Evolutionary conservation across 805 yeast species (phyloP), one percentile per base, ranked within the genome.

Genomic region (Kuraishia cidri): DNA sequence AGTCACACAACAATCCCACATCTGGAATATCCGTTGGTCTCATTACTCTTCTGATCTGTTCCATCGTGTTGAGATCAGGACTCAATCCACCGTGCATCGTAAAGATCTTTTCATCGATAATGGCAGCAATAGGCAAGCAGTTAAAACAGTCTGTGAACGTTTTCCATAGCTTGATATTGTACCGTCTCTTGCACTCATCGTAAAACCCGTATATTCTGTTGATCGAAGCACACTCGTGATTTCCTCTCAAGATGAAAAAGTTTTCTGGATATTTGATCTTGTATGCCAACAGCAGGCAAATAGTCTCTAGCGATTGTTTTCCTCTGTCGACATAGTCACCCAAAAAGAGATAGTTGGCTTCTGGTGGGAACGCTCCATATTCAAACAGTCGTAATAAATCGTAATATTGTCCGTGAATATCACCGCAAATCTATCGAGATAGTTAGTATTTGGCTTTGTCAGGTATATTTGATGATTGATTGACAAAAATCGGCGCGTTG

Each of bases 271-370:
- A 92, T 69, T 90, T 90, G 62, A 90, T 90, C 66, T 90, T 90
- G 69, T 90, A 90, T 27, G 97, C 97, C 53, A 90, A 73, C 52
- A 90, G 67, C 43, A 90, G 66, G 61, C 97, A 90, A 50, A 90
- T 90, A 12, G 97, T 92, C 61, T 90, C 98, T 48, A 92, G 66
- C 20, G 95, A 85, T 67, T 92, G 97, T 57, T 88, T 87, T 53
- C 98, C 98, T 70, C 98, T 81, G 67, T 90, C 98, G 45, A 90
- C 98, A 55, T 90, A 90, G 69, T 90, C 98, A 45, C 98, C 98
- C 38, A 90, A 64, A 56, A 90, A 90, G 49, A 90, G 67, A 64
- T 90, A 90, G 66, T 90, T 90, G 13, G 97, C 94, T 59, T 92
- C 97, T 9, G 98, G 98, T 2, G 98, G 98, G 70, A 92, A 90